A percentile compares a stretch with the other conserved stretches of the same genome.
phyloP scores from a whole-genome alignment of 805 yeast genomes.

The Jamesozyma piceae region DNA sequence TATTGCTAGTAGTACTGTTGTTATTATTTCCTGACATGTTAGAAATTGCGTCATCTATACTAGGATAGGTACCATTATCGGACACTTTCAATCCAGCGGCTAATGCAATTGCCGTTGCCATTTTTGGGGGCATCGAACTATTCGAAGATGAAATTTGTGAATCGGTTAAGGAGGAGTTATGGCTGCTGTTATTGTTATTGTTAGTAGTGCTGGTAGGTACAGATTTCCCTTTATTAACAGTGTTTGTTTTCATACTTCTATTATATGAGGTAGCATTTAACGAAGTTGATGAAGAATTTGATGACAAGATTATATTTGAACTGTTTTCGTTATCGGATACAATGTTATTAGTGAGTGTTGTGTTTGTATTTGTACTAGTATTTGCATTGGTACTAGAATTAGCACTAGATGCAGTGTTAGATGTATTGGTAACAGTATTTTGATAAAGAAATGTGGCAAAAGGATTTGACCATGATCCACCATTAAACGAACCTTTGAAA shows the following conservation, averaged over 20 bases:
- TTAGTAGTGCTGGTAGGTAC: neutral
- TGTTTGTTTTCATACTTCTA: neutral
- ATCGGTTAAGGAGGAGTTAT: neutral
- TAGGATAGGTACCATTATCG: no score
- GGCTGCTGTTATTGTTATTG: neutral
- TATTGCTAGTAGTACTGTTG: neutral
- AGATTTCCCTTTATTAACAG: neutral
- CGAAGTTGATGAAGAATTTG: neutral
- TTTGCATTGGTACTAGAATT: neutral
- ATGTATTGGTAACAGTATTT: constrained; percentile 7
- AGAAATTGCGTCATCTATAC: no score
- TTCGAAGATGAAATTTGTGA: neutral
- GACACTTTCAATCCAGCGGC: constrained; percentile 12
- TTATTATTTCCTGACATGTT: neutral
- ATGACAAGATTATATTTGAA: neutral
- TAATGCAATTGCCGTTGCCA: constrained; percentile 18
- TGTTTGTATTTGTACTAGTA: neutral
- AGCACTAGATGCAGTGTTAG: constrained; percentile 1
- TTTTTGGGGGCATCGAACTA: constrained; percentile 12
- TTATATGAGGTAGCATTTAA: neutral
- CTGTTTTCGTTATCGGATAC: no score
- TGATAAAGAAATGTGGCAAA: constrained; percentile 33
- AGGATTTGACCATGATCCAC: constrained; percentile 74
- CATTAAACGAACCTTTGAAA: constrained; percentile 54
- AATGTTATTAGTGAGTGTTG: no score